These are phyloP conservation scores for Citrullus colocynthis DNA, from an alignment of 306 rosid species.

Conservation along the genomic window DNA sequence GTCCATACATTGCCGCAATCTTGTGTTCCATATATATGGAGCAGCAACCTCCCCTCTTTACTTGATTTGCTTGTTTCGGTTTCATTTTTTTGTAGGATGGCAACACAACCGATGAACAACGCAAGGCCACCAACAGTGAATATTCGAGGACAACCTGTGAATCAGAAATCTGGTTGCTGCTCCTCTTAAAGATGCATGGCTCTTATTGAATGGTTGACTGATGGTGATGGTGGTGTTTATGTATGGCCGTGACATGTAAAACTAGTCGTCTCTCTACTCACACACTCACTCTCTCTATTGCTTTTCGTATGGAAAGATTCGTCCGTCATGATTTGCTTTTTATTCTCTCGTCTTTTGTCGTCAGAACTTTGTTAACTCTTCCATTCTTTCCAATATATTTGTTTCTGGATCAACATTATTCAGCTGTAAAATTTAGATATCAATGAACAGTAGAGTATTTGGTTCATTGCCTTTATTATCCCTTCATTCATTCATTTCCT, in stretches of 20 bases:
- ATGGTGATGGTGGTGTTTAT: neutral
- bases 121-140: constrained; percentile 62
- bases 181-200: constrained; percentile 1
- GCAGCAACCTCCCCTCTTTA: neutral
- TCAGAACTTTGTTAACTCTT: neutral
- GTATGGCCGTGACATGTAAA: neutral
- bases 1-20: neutral
- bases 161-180: constrained; percentile 13
- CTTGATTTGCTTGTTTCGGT: neutral
- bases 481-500: neutral
- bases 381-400: constrained; percentile 11
- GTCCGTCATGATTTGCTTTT: constrained; percentile 1
- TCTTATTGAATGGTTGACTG: neutral
- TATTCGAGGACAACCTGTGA: constrained; percentile 17
- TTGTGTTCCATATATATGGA: neutral
- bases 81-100: constrained; percentile 51
- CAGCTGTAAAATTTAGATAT: constrained; percentile 10
- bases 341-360: neutral
- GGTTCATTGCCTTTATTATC: neutral
- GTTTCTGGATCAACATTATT: constrained; percentile 10
- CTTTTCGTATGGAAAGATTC: constrained; percentile 1
- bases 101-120: constrained; percentile 87
- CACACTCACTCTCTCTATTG: neutral
- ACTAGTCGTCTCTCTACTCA: neutral
- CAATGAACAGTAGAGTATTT: constrained; percentile 9